Percentiles rank a stretch among this genome's conserved stretches.
These are phyloP conservation scores for Sugiyamaella americana DNA, from an alignment of 805 yeast species.

Conservation along the genomic window DNA sequence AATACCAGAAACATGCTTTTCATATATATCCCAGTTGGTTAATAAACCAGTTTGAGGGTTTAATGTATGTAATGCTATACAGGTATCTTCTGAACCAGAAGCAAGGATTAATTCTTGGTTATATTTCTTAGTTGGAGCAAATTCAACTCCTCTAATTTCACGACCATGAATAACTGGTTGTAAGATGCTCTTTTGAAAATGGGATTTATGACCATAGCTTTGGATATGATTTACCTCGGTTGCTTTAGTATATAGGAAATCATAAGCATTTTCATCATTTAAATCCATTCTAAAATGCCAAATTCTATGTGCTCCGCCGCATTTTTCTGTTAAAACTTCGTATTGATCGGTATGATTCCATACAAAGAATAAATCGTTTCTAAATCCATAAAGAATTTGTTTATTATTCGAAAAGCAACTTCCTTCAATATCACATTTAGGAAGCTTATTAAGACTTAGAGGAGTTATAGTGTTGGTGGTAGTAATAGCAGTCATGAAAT, in stretches of 20 bases:
- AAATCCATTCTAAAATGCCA: conserved; percentile 49
- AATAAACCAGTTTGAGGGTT: conserved; percentile 38
- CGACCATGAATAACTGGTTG: conserved; percentile 81
- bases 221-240: conserved; percentile 37
- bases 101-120: conserved; percentile 38
- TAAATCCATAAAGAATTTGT: conserved; percentile 69
- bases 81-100: conserved; percentile 87
- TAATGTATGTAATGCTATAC: conserved; percentile 51
- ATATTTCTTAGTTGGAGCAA: conserved; percentile 37
- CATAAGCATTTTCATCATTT: conserved; percentile 29
- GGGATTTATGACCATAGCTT: conserved; percentile 15
- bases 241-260: conserved; percentile 56
- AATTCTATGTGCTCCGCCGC: conserved; percentile 89
- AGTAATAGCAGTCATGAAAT: conserved; percentile 17
- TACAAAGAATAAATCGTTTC: conserved; percentile 66
- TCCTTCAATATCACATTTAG: conserved; percentile 81
- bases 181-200: conserved; percentile 27
- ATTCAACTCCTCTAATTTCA: conserved; percentile 71
- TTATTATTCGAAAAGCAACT: conserved; percentile 33
- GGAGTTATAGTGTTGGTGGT: background rate
- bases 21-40: conserved; percentile 50
- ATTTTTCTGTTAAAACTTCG: conserved; percentile 61
- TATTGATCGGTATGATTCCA: conserved; percentile 76
- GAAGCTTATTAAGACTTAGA: conserved; percentile 47
- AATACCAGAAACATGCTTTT: conserved; percentile 84